Percentiles rank a stretch among this genome's conserved stretches.
Conservation (phyloP, 2,329 filamentous ascomycete genomes). For the Immersiporthe knoxdaviesiana region DNA sequence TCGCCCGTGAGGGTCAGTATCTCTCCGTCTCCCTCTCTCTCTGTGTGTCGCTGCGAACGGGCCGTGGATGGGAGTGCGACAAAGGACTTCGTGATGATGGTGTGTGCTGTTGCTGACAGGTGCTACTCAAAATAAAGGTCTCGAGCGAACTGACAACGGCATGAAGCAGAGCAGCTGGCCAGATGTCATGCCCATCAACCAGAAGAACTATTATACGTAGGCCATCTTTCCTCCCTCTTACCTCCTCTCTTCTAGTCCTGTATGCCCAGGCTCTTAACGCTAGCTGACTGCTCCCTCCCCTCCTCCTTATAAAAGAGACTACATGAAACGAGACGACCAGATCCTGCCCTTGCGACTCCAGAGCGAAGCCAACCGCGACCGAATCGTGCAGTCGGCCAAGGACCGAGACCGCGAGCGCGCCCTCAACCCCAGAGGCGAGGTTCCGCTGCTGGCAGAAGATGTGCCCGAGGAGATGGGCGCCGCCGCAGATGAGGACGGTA, state of each 20-base stretch:
- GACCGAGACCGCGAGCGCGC: constrained; percentile 75
- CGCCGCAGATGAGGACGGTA: constrained; percentile 38
- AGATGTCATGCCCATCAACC: constrained; percentile 90
- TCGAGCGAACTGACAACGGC: constrained; percentile 97
- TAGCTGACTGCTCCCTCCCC: constrained; percentile 30
- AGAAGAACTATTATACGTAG: constrained; percentile 99
- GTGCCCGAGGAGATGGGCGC: constrained; percentile 58
- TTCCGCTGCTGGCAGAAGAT: constrained; percentile 62
- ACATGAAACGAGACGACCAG: constrained; percentile 97
- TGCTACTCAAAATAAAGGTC: constrained; percentile 63
- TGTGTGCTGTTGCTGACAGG: constrained; percentile 22
- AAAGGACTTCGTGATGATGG: constrained; percentile 3
- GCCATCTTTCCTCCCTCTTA: background rate
- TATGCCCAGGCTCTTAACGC: constrained; percentile 23
- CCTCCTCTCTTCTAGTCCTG: background rate
- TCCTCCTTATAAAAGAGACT: constrained; percentile 65
- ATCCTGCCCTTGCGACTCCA: constrained; percentile 86
- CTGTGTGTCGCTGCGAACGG: background rate
- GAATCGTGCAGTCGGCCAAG: constrained; percentile 82
- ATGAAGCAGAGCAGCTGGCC: constrained; percentile 97
- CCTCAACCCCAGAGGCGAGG: constrained; percentile 73
- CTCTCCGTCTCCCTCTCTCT: background rate
- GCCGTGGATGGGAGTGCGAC: background rate
- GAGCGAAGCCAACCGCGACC: constrained; percentile 81
- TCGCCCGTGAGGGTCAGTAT: constrained; percentile 62